Evolutionary conservation across 2,329 filamentous ascomycete species (phyloP), one percentile per base, ranked within the genome.

Genomic region (Rachicladosporium sp.): DNA sequence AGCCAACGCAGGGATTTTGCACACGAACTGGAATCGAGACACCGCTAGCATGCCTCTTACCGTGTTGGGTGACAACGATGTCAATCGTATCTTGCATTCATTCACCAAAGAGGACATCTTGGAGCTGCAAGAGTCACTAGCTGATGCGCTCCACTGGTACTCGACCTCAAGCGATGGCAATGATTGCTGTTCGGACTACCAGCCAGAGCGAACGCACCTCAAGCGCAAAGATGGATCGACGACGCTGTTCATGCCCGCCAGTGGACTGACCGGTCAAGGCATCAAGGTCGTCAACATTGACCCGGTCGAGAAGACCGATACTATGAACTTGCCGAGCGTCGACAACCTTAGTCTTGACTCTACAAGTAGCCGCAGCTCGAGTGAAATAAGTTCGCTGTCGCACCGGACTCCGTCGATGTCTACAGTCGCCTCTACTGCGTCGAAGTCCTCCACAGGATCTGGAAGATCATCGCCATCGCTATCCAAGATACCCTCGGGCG

Each of bases 171-270:
- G 68, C 15, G 75, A 79, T 40, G 59, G 54, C 3, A 67, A 68
- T 48, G 70, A 70, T 29, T 78, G 73, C 48, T 72, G 69, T 39
- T 70, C 73, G 2, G 65, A 67, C 7, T 78, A 74, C 45, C 78
- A 82, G 44, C 77, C 77, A 1, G 68, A 71, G 41, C 67, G 76
- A 31, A 79, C 75, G 2, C 65, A 70, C 2, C 68, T 82, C 38
- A 73, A 72, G 38, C 70, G 73, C 9, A 70, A 69, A 37, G 70
- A 77, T 66, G 76, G 76, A 3, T 68, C 70, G 27, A 76, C 72
- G 2, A 80, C 75, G 3, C 62, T 82, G 7, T 79, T 81, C 59
- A 79, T 81, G 75, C 78, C 79, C 2, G 76, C 76, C 9, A 76
- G 68, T 31, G 74, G 72, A 10, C 69, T 71, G 23, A 66, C 68